Evolutionary conservation across 192 early-diverging fungal species (phyloP).

Genomic region (Backusella macrospora): DNA sequence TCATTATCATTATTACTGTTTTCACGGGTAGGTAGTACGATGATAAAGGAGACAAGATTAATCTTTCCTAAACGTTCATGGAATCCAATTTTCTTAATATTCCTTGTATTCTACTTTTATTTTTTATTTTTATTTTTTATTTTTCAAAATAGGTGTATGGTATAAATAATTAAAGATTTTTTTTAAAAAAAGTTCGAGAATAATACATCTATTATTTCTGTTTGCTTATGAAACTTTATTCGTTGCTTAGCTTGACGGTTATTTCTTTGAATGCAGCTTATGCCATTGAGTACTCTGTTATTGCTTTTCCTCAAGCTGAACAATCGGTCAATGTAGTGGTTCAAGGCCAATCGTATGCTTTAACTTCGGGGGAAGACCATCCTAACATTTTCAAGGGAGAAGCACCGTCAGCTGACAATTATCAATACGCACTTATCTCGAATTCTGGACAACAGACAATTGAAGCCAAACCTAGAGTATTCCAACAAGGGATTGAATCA

Average conservation of each 20-base stretch:
- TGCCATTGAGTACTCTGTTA: conserved; percentile 27
- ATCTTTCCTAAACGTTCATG: conserved; percentile 6
- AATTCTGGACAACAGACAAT: conserved; percentile 28
- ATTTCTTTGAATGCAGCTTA: conserved; percentile 11
- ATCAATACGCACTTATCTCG: conserved; percentile 34
- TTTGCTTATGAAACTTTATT: conserved; percentile 25
- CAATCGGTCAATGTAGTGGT: conserved; percentile 27
- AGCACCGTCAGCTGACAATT: conserved; percentile 18
- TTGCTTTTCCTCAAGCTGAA: conserved; percentile 26
- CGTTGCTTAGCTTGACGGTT: conserved; percentile 22
- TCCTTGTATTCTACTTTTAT: background rate
- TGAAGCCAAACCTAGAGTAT: conserved; percentile 37
- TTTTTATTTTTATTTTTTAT: background rate
- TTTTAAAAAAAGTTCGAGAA: background rate
- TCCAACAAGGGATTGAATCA: conserved; percentile 2
- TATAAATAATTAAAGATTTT: background rate
- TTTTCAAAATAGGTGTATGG: background rate
- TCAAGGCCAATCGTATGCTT: conserved; percentile 23
- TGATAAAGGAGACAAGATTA: background rate
- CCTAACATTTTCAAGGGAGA: conserved; percentile 28
- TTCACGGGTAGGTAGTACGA: background rate
- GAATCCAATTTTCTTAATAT: conserved; percentile 10
- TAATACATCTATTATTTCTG: background rate
- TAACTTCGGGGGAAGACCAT: conserved; percentile 1
- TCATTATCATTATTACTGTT: background rate